Conservation (phyloP, 768 basidiomycete species). For the Mycena haematopus region DNA sequence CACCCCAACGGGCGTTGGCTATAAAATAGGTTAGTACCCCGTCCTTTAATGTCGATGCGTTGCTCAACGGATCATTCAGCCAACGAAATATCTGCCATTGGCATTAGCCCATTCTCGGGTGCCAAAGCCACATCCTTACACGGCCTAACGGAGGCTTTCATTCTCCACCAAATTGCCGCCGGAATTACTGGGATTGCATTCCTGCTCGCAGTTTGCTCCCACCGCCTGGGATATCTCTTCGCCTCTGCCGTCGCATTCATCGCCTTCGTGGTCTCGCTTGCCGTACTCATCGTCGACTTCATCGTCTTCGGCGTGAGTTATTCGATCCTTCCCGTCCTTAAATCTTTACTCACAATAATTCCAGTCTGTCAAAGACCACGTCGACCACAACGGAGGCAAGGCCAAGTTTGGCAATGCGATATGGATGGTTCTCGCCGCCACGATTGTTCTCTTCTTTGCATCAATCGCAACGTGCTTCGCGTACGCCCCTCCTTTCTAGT, state of each 20-base stretch:
- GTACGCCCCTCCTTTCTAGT: constrained; percentile 1
- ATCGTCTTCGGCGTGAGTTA: constrained; percentile 27
- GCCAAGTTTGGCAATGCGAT: constrained; percentile 29
- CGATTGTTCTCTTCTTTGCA: constrained; percentile 39
- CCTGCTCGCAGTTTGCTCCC: constrained; percentile 54
- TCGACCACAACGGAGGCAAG: constrained; percentile 17
- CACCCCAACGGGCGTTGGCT: constrained; percentile 27
- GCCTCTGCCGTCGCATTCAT: constrained; percentile 28
- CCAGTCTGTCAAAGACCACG: constrained; percentile 24
- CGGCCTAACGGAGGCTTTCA: constrained; percentile 57
- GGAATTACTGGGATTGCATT: constrained; percentile 54
- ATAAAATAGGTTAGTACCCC: constrained; percentile 25
- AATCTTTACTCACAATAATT: too few relatives aligned
- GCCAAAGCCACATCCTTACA: constrained; percentile 43
- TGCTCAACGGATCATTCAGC: constrained; percentile 4
- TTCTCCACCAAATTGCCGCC: constrained; percentile 63
- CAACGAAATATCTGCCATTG: constrained; percentile 22
- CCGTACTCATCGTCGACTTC: constrained; percentile 29
- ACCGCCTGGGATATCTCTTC: constrained; percentile 30
- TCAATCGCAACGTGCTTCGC: constrained; percentile 56
- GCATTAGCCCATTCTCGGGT: constrained; percentile 31
- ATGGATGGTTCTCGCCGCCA: constrained; percentile 32
- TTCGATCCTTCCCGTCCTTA: not conserved
- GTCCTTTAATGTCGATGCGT: too few relatives aligned
- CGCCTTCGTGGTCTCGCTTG: constrained; percentile 28